A percentile compares a stretch with the other conserved stretches of the same genome.
Conservation (phyloP, 2,329 filamentous ascomycete species). For the Calonectria multiphialidica region DNA sequence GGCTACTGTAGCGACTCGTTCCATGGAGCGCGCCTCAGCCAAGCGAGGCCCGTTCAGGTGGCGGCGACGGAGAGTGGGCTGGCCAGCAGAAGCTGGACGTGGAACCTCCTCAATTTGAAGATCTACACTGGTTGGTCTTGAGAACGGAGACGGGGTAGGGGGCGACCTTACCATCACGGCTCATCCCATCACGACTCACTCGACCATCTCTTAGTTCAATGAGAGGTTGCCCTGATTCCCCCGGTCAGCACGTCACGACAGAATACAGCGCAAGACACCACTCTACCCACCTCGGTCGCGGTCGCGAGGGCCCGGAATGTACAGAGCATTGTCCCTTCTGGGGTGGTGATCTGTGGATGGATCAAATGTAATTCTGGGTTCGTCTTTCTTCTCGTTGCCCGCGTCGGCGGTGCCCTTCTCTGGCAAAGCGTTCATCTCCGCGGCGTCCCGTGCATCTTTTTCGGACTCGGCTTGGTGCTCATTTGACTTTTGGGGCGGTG, state of each 20-base stretch:
- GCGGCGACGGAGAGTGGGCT: slow-evolving; percentile 38
- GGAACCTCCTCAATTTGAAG: slow-evolving; percentile 32
- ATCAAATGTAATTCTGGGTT: slow-evolving; percentile 45
- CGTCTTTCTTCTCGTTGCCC: slow-evolving; percentile 19
- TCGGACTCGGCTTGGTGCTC: not conserved
- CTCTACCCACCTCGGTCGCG: slow-evolving; percentile 42
- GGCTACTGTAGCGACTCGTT: slow-evolving; percentile 47
- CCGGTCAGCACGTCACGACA: slow-evolving; percentile 13
- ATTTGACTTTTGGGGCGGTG: not conserved
- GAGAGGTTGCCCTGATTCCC: slow-evolving; percentile 38
- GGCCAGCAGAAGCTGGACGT: slow-evolving; percentile 24
- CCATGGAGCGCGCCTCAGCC: slow-evolving; percentile 50
- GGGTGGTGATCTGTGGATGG: slow-evolving; percentile 42
- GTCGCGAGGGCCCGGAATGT: slow-evolving; percentile 49
- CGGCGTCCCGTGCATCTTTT: not conserved
- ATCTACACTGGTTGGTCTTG: slow-evolving; percentile 27
- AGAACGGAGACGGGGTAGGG: too few species aligned
- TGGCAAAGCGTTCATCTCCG: not conserved
- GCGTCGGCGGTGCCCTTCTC: not conserved
- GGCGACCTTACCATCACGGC: slow-evolving; percentile 35
- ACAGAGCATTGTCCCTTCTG: slow-evolving; percentile 40
- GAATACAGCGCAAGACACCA: not conserved
- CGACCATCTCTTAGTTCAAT: slow-evolving; percentile 40
- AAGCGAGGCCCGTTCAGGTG: slow-evolving; percentile 39
- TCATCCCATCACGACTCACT: slow-evolving; percentile 36